A percentile compares a stretch with the other conserved stretches of the same genome.
These are phyloP conservation scores for Yarrowia bubula DNA, from an alignment of 805 yeast species.

Conservation along the genomic window DNA sequence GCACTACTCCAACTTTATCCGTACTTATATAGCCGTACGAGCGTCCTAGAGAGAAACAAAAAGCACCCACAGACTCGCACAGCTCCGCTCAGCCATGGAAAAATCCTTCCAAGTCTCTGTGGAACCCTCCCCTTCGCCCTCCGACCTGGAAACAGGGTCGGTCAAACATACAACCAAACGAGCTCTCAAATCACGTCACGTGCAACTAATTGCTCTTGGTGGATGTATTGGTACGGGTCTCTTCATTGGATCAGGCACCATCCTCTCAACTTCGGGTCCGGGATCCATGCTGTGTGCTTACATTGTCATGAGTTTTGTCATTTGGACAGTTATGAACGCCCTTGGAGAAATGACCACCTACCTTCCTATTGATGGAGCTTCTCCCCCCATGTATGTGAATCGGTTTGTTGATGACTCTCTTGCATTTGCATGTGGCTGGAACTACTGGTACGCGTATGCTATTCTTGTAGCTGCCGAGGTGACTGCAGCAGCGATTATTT, in stretches of 20 bases:
- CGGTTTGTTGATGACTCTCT: conserved; percentile 60
- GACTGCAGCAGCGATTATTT: conserved; percentile 46
- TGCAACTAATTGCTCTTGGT: conserved; percentile 73
- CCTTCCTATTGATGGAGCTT: conserved; percentile 60
- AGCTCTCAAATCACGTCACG: conserved; percentile 56
- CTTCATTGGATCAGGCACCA: conserved; percentile 69
- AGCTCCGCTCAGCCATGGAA: conserved; percentile 8
- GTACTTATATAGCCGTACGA: not conserved
- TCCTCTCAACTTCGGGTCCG: conserved; percentile 67
- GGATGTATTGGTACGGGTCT: conserved; percentile 79
- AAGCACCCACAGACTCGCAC: too few species aligned
- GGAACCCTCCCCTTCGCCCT: conserved; percentile 5
- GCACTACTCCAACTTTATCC: not conserved
- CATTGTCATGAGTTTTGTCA: conserved; percentile 58
- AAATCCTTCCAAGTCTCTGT: not conserved
- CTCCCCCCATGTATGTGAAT: conserved; percentile 57
- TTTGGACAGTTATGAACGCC: conserved; percentile 62
- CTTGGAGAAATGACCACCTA: conserved; percentile 55
- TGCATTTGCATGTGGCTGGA: conserved; percentile 57
- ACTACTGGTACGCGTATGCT: conserved; percentile 51
- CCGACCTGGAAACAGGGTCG: not conserved
- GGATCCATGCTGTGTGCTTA: conserved; percentile 63
- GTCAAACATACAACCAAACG: conserved; percentile 30
- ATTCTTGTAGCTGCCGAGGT: conserved; percentile 48
- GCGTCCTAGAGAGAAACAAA: too few species aligned